A percentile compares a stretch with the other conserved stretches of the same genome.
Evolutionary conservation across 768 basidiomycete species (phyloP).

Genomic region (Leccinum subgranulosum): DNA sequence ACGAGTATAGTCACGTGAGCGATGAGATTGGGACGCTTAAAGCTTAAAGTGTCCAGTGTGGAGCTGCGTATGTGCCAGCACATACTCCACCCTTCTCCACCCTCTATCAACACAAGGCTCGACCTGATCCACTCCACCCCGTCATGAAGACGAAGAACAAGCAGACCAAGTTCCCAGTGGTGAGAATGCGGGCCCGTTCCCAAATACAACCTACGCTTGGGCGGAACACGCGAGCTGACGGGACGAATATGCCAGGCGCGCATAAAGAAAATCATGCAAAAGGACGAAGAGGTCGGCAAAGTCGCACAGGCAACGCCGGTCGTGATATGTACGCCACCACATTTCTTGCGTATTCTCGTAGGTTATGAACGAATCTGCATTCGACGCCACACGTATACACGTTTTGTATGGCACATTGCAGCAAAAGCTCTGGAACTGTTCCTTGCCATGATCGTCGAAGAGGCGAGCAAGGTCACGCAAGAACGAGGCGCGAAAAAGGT

Average conservation of each 20-base stretch:
- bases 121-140: background rate
- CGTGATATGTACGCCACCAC: constrained; percentile 80
- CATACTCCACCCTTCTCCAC: background rate
- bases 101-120: background rate
- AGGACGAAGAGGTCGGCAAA: constrained; percentile 98
- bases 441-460: constrained; percentile 77
- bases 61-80: constrained; percentile 10
- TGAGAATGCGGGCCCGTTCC: constrained; percentile 37
- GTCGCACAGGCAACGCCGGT: constrained; percentile 95
- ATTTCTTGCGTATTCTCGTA: constrained; percentile 12
- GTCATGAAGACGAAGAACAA: constrained; percentile 89
- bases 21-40: constrained; percentile 21
- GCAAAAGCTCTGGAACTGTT: constrained; percentile 95
- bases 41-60: background rate
- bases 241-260: constrained; percentile 60
- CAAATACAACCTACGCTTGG: background rate
- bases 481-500: constrained; percentile 84
- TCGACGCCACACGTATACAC: background rate
- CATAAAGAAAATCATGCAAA: constrained; percentile 99
- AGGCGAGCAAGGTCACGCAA: constrained; percentile 75
- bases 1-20: constrained; percentile 18
- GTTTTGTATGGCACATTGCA: constrained; percentile 30
- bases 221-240: constrained; percentile 5
- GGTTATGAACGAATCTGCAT: constrained; percentile 6
- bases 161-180: constrained; percentile 88